Evolutionary conservation across 345 rosid genomes (phyloP), one percentile per base, ranked within the genome.

Genomic region (Sisymbrium irio): DNA sequence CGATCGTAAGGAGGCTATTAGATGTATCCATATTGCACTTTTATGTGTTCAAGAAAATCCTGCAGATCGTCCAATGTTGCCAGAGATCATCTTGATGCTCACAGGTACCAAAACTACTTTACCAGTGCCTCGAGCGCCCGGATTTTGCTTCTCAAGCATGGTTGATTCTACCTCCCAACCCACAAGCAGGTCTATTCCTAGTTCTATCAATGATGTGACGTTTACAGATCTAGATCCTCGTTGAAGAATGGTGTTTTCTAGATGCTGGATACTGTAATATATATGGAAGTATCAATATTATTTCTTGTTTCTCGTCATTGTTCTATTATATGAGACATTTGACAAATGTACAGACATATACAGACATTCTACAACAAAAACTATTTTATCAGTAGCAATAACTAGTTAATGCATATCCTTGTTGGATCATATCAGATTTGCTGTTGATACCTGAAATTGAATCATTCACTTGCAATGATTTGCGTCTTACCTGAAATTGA

Each of bases 11-110:
- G 33, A 37, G 11, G 65, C 30, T 39, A 18, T 19, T 35, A 37
- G 33, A 39, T 60, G 65, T 45, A 60, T 60, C 17, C 65, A 60
- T 60, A 39, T 60, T 5, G 65, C 46, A 20, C 65, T 60, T 3
- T 20, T 37, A 53, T 60, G 65, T 8, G 33, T 60, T 59, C 65
- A 60, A 39, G 19, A 60, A 37, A 7, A 60, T 41, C 65, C 65
- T 20, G 18, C 32, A 20, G 47, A 60, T 6, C 65, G 65, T 39
- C 47, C 65, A 37, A 12, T 19, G 46, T 37, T 60, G 17, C 12
- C 46, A 3, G 47, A 10, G 15, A 60, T 60, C 47, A 37, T 60
- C 32, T 12, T 39, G 33, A 39, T 60, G 47, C 65, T 60, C 65
- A 60, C 65, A 7, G 1, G 7, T 19, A 20, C 3, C 42, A 60